A percentile compares a stretch with the other conserved stretches of the same genome.
phyloP scores from a whole-genome alignment of 345 rosid genomes.

The Arabidopsis thaliana region TAIR10.1 NC_003070.9:14894501-14895000 shows the following conservation, averaged over 20 bases:
- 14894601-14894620: no score
- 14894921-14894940: not conserved
- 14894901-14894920: not conserved
- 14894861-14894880: no score
- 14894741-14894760: not conserved
- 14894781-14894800: not conserved
- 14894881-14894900: no score
- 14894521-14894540: not conserved
- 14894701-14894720: not conserved
- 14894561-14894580: no score
- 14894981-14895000: not conserved
- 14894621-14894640: not conserved
- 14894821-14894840: not conserved
- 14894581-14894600: no score
- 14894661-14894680: not conserved
- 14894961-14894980: not conserved
- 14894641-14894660: conserved; percentile 2
- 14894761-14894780: not conserved
- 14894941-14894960: not conserved
- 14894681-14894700: not conserved
- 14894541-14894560: not conserved
- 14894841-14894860: no score
- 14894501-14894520: no score
- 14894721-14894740: not conserved
- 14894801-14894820: not conserved